Percentiles rank a stretch among this genome's conserved stretches.
Conservation (phyloP, 1,284 basidiomycete genomes). For the Leccinum subatratum region DNA sequence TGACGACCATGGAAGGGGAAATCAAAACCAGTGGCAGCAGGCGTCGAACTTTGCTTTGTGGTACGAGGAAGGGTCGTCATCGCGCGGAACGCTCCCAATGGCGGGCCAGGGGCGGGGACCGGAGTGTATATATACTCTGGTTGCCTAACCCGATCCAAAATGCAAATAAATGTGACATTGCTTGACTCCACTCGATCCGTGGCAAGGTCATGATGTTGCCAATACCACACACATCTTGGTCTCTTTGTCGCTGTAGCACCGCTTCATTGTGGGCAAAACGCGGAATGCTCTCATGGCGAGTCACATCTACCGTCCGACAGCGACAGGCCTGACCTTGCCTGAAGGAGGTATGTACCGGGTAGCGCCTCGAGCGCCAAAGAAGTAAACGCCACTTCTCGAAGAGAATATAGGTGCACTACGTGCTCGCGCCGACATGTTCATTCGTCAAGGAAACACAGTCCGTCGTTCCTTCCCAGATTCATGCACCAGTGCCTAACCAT, state of each 20-base stretch:
- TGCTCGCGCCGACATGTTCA: slow-evolving; percentile 38
- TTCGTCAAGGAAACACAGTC: slow-evolving; percentile 67
- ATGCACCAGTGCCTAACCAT: background rate
- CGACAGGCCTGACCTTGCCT: slow-evolving; percentile 16
- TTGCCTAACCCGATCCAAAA: slow-evolving; percentile 8
- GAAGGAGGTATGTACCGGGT: slow-evolving; percentile 6
- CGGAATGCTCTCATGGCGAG: slow-evolving; percentile 1
- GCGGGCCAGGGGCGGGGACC: too few relatives aligned
- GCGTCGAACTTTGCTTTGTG: slow-evolving; percentile 17
- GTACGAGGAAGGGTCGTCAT: slow-evolving; percentile 34
- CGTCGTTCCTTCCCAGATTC: slow-evolving; percentile 11
- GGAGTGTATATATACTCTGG: slow-evolving; percentile 5
- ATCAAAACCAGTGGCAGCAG: slow-evolving; percentile 27
- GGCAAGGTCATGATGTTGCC: background rate
- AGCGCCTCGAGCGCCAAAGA: background rate
- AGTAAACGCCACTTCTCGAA: background rate
- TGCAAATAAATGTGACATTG: slow-evolving; percentile 2
- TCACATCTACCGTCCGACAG: background rate
- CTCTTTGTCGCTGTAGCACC: slow-evolving; percentile 2
- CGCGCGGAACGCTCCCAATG: slow-evolving; percentile 3
- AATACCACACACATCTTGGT: background rate
- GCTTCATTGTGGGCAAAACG: slow-evolving; percentile 3
- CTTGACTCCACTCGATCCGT: background rate
- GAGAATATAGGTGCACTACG: slow-evolving; percentile 43
- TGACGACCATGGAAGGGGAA: slow-evolving; percentile 49